Conservation (phyloP, 345 rosid genomes). For the Carallia pectinifolia region DNA sequence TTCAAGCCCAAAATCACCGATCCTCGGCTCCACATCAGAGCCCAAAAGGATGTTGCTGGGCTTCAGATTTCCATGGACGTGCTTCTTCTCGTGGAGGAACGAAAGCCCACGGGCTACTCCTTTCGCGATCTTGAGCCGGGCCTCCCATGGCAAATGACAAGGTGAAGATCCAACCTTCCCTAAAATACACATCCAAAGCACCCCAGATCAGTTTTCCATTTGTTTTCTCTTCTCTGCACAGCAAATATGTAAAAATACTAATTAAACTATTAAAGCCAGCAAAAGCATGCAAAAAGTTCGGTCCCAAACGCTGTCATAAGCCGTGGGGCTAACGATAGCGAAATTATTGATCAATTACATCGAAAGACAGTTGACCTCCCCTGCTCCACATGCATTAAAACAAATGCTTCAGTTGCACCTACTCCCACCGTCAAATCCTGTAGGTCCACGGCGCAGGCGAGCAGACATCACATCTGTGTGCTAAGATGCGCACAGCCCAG, state of each 20-base stretch:
- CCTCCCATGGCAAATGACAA: constrained; percentile 79
- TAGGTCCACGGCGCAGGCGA: constrained; percentile 24
- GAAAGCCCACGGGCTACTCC: constrained; percentile 82
- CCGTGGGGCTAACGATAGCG: constrained; percentile 38
- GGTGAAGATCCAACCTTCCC: constrained; percentile 90
- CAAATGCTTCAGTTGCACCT: constrained; percentile 49
- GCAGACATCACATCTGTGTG: not conserved
- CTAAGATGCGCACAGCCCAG: constrained; percentile 31
- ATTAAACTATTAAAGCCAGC: too few species aligned
- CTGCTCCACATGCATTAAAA: constrained; percentile 45
- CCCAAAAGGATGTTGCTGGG: constrained; percentile 85
- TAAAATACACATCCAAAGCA: constrained; percentile 11
- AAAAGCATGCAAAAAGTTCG: not conserved
- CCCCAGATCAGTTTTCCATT: too few species aligned
- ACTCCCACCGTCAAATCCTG: constrained; percentile 42
- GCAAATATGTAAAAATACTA: not conserved
- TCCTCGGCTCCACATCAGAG: constrained; percentile 67
- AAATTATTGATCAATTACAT: constrained; percentile 7
- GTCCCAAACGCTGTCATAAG: constrained; percentile 31
- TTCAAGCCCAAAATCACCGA: constrained; percentile 89
- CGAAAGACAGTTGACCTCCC: constrained; percentile 11
- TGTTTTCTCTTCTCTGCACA: not conserved
- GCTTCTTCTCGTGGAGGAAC: constrained; percentile 81
- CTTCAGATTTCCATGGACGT: constrained; percentile 83
- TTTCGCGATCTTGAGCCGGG: constrained; percentile 74